phyloP scores from a whole-genome alignment of 1,139 yeast species.

The Pneumocystis murina region DNA sequence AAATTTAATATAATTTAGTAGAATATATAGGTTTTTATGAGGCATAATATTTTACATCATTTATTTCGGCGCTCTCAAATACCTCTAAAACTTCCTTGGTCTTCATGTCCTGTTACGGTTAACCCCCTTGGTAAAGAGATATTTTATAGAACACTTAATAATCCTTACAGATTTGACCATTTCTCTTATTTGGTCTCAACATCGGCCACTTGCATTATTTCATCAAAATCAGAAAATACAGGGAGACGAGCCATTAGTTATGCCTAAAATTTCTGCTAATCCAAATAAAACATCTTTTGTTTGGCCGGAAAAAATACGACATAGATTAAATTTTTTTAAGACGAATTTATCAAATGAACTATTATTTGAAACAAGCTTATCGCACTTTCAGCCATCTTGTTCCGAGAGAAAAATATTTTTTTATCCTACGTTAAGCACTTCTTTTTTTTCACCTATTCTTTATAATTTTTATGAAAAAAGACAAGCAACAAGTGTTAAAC shows the following conservation, averaged over 20 bases:
- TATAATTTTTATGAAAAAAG: neutral
- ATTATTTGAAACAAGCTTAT: too few relatives aligned
- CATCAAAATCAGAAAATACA: neutral
- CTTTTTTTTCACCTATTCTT: neutral
- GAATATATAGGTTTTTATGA: too few relatives aligned
- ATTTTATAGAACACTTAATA: neutral
- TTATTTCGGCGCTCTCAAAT: too few relatives aligned
- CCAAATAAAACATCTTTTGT: too few relatives aligned
- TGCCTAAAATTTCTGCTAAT: neutral
- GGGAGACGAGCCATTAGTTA: neutral
- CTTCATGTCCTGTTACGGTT: neutral
- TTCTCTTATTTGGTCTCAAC: neutral
- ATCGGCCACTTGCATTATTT: constrained; percentile 1
- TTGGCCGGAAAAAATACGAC: too few relatives aligned
- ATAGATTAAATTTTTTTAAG: too few relatives aligned
- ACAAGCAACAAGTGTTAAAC: constrained; percentile 26
- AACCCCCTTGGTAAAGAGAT: neutral
- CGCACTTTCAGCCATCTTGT: too few relatives aligned
- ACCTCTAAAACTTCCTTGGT: neutral
- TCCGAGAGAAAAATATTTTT: neutral
- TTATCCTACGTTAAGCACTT: neutral
- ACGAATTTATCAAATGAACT: too few relatives aligned
- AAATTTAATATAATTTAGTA: too few relatives aligned
- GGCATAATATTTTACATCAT: too few relatives aligned
- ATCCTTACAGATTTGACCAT: neutral